phyloP scores from a whole-genome alignment of 1,284 basidiomycete genomes.

The Ceratobasidium sp. region DNA sequence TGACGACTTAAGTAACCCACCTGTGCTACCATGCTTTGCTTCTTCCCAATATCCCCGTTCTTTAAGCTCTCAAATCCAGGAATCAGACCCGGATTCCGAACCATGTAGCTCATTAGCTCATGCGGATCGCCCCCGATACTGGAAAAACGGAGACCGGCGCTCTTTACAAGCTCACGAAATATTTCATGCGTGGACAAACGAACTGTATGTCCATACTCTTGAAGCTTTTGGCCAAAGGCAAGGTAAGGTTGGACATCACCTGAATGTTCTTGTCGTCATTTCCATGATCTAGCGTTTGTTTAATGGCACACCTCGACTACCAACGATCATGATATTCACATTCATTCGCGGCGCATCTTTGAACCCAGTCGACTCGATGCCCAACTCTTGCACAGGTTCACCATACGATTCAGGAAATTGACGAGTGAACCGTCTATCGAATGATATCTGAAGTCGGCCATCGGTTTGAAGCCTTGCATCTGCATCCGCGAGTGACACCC shows the following conservation, averaged over 20 bases:
- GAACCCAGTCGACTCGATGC: constrained; percentile 4
- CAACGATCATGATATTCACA: constrained; percentile 64
- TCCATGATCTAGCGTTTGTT: too few species aligned
- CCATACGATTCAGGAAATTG: neutral
- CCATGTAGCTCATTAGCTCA: constrained; percentile 67
- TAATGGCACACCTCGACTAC: constrained; percentile 5
- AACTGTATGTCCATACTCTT: constrained; percentile 65
- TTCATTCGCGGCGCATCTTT: constrained; percentile 56
- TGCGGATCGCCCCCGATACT: constrained; percentile 65
- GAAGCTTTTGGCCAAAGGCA: constrained; percentile 64
- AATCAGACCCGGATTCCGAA: constrained; percentile 62
- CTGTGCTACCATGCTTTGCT: constrained; percentile 57
- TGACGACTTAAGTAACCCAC: constrained; percentile 41
- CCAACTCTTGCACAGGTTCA: constrained; percentile 2
- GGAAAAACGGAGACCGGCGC: constrained; percentile 62
- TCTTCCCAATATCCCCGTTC: constrained; percentile 59
- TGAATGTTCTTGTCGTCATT: constrained; percentile 42
- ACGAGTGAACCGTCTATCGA: neutral
- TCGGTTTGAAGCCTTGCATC: constrained; percentile 8
- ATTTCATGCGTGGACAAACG: constrained; percentile 71
- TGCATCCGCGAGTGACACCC: neutral
- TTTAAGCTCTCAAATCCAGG: constrained; percentile 58
- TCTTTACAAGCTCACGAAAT: constrained; percentile 63
- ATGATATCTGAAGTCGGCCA: constrained; percentile 31
- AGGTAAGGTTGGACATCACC: constrained; percentile 77